Base-by-base conservation (phyloP, 2,329 filamentous ascomycete genomes). In the Sordariomycetes sp. region DNA sequence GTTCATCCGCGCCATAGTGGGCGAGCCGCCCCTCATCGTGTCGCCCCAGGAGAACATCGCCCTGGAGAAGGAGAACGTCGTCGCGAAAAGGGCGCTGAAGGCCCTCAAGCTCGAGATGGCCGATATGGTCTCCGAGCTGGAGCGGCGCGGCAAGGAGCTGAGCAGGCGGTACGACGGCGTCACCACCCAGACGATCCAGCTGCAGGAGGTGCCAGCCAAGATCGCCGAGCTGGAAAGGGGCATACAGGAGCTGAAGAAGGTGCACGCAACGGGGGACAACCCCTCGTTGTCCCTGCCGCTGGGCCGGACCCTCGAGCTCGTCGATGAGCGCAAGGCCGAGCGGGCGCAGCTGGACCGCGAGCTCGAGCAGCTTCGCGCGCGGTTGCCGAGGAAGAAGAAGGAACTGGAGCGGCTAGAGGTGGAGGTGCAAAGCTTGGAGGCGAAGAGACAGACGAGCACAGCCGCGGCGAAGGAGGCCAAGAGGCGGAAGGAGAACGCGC, bases 1-100 rank as follows among this genome's bases (percentile, higher is more conserved):
- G 68, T 97, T 97, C 71, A 86, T 99, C 58, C 89, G 91, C 64
- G 87, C 89, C 62, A 95, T 97, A 65, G 90, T 95, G 18, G 90
- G 90, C 62, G 89, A 96, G 62, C 90, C 92, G 54, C 94, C 93
- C 0, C 79, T 92, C 18, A 87, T 97, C 53, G 89, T 96, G 59
- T 87, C 87, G 48, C 83, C 86, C 51, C 81, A 86, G 65, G 92
- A 97, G 68, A 97, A 97, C 68, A 75, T 87, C 54, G 85, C 86
- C 59, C 74, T 96, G 25, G 90, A 94, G 68, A 77, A 72, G 64
- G 77, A 80, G 59, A 86, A 90, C 60, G 75, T 90, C 18, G 79
- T 78, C 3, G 81, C 82, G 59, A 97, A 97, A 70, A 83, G 83
- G 18, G 80, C 82, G 54, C 79, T 97, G 37, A 90, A 94, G 69